Conservation (phyloP, 345 rosid species). For the Zanthoxylum bungeanum region DNA sequence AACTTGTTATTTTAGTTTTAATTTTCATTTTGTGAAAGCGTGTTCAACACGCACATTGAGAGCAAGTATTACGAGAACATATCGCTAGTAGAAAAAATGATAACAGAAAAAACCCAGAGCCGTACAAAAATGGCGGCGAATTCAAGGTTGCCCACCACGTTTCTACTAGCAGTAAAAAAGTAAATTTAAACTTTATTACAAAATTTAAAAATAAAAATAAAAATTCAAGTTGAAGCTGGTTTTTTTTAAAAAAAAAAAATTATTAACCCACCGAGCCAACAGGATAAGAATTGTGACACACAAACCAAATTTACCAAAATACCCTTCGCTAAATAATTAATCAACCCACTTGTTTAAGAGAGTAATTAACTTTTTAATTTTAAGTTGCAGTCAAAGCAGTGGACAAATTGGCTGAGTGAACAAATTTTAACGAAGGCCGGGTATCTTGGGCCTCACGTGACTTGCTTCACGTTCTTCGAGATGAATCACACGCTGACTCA, state of each 20-base stretch:
- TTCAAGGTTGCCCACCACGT: conserved; percentile 84
- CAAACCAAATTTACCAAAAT: neutral
- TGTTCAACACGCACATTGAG: neutral
- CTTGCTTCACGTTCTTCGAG: conserved; percentile 37
- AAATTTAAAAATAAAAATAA: no score
- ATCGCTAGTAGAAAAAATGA: neutral
- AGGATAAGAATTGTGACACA: conserved; percentile 6
- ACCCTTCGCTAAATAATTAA: neutral
- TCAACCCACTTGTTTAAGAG: neutral
- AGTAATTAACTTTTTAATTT: conserved; percentile 3
- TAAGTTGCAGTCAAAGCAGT: conserved; percentile 32
- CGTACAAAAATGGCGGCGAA: conserved; percentile 67
- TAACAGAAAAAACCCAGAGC: conserved; percentile 39
- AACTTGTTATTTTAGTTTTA: no score
- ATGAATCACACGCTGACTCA: conserved; percentile 39
- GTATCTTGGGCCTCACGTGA: conserved; percentile 91
- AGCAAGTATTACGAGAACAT: neutral
- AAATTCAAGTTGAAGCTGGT: no score
- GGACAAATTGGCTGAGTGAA: conserved; percentile 28
- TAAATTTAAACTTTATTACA: no score
- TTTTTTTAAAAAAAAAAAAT: neutral
- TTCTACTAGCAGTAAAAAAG: no score
- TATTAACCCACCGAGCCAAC: conserved; percentile 8
- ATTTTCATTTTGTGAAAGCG: neutral
- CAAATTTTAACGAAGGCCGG: conserved; percentile 38